Percentiles rank a stretch among this genome's conserved stretches.
Conservation (phyloP, 2,329 filamentous ascomycete genomes). For the Botrytis hyacinthi region DNA sequence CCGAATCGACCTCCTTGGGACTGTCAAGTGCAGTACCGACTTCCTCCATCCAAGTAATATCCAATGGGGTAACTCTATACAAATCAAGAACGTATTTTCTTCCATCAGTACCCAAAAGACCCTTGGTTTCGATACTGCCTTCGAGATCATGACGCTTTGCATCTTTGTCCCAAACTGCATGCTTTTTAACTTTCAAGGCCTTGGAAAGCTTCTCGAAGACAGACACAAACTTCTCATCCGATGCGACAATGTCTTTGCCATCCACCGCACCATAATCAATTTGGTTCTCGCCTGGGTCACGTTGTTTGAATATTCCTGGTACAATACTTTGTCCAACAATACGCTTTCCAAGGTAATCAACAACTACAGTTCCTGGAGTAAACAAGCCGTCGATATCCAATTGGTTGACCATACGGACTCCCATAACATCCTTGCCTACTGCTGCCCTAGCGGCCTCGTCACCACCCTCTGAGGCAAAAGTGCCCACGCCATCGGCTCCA, state of each 20-base stretch:
- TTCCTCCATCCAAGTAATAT: slow-evolving; percentile 87
- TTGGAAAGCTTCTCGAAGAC: slow-evolving; percentile 90
- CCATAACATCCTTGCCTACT: slow-evolving; percentile 92
- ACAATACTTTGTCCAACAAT: slow-evolving; percentile 98
- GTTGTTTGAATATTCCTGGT: slow-evolving; percentile 97
- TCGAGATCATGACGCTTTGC: slow-evolving; percentile 86
- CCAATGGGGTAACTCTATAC: slow-evolving; percentile 89
- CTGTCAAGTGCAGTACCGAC: slow-evolving; percentile 49
- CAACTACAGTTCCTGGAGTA: slow-evolving; percentile 91
- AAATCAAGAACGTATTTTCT: slow-evolving; percentile 97
- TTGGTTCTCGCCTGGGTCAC: slow-evolving; percentile 95
- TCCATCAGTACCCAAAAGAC: slow-evolving; percentile 92
- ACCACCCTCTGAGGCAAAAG: slow-evolving; percentile 92
- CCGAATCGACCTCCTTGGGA: slow-evolving; percentile 37
- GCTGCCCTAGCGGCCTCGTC: slow-evolving; percentile 95
- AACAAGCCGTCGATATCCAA: slow-evolving; percentile 93
- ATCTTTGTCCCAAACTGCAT: slow-evolving; percentile 97
- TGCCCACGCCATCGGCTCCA: slow-evolving; percentile 93
- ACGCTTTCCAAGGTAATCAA: slow-evolving; percentile 95
- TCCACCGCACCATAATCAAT: slow-evolving; percentile 99
- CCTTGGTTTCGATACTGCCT: slow-evolving; percentile 96
- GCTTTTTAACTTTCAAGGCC: slow-evolving; percentile 86
- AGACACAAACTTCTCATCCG: slow-evolving; percentile 79
- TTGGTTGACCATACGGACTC: slow-evolving; percentile 94
- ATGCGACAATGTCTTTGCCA: slow-evolving; percentile 91